Base-by-base conservation (phyloP, 176 grass and related monocot species). In the Puccinellia tenuiflora region DNA sequence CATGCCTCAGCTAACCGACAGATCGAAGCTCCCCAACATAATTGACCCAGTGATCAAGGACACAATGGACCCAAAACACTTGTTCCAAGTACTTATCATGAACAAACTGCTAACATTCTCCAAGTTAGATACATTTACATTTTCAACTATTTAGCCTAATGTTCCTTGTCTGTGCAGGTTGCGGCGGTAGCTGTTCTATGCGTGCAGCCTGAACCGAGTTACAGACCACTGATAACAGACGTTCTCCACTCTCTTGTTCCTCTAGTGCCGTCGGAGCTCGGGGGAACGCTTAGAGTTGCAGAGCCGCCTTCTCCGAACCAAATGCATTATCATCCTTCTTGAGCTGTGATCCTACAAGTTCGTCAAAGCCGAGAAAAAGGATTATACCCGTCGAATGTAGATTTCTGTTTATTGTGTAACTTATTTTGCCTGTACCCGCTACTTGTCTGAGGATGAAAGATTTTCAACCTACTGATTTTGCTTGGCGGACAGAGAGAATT, bases 201-300 rank as follows among this genome's bases (percentile, higher is more conserved):
- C 3, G 87, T 99, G 53, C 96, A 99, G 72, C 91, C 91, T 1
- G 96, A 99, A 51, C 96, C 96, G 22, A 99, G 96, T 85, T 99
- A 99, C 74, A 89, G 96, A 82, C 96, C 96, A 31, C 76, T 99
- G 33, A 99, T 99, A 64, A 96, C 96, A 17, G 96, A 99, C 68
- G 96, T 99, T 51, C 86, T 99, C 43, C 96, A 99, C 83, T 99
- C 96, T 48, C 89, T 99, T 45, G 85, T 99, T 77, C 96, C 96
- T 70, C 88, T 99, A 40, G 96, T 99, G 42, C 93, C 93, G 0
- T 37, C 46, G 47, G 96, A 99, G 76, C 96, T 99, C 75, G 96
- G 96, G 16, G 96, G 96, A 11, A 86, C 96, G 29, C 85, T 99
- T 1, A 87, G 93, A 77, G 61, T 86, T 66, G 56, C 75, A 14